A percentile compares a stretch with the other conserved stretches of the same genome.
Conservation (phyloP, 768 basidiomycete species). For the Mycena vulgaris region DNA sequence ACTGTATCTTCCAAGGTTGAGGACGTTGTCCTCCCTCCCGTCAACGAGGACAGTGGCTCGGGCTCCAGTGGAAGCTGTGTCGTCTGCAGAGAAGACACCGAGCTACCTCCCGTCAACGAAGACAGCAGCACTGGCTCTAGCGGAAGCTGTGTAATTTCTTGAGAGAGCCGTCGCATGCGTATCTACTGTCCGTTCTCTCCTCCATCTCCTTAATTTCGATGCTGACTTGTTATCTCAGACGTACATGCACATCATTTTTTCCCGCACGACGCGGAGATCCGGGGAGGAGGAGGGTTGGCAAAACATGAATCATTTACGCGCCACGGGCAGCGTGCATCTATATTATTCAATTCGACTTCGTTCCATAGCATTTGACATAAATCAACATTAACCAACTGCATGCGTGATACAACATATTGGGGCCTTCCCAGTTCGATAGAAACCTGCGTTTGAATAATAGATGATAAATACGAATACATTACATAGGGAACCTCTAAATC, state of each 20-base stretch:
- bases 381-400: background rate
- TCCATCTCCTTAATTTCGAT: background rate
- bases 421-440: background rate
- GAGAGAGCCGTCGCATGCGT: background rate
- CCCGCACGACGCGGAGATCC: background rate
- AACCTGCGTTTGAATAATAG: no score
- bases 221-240: background rate
- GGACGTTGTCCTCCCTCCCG: conserved; percentile 22
- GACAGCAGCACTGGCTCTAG: conserved; percentile 25
- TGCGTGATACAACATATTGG: background rate
- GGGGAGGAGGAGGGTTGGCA: background rate
- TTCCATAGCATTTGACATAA: conserved; percentile 28
- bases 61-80: conserved; percentile 33
- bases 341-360: conserved; percentile 35
- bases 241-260: background rate
- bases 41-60: conserved; percentile 24
- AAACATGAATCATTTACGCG: conserved; percentile 19
- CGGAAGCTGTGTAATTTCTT: conserved; percentile 31
- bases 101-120: conserved; percentile 23
- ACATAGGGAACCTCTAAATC: background rate
- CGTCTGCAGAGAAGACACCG: conserved; percentile 30
- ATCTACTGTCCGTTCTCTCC: background rate
- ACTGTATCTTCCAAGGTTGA: conserved; percentile 19
- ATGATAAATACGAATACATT: background rate
- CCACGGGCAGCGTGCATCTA: conserved; percentile 22